Evolutionary conservation across 2,329 filamentous ascomycete genomes (phyloP), one percentile per base, ranked within the genome.

Genomic region (Arthrobotrys sphaeroides): DNA sequence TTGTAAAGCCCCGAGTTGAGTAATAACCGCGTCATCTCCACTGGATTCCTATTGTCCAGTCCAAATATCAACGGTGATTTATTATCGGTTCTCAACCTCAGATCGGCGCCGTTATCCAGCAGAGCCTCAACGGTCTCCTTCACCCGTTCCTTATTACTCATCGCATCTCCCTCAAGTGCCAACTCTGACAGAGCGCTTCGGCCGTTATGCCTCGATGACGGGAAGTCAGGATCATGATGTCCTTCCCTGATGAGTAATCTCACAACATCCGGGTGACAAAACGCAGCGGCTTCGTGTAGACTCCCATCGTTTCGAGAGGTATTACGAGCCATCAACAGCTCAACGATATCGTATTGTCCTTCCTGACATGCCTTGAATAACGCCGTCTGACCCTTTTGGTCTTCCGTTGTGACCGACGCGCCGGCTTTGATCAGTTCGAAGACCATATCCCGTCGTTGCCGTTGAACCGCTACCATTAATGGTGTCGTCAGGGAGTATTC

Each of bases 351-450:
- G 31, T 75, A 69, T 24, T 33, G 26, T 9, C 72, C 72, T 26
- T 75, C 64, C 38, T 67, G 64, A 28, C 64, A 68, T 2, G 72
- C 64, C 31, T 75, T 75, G 47, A 75, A 61, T 6, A 75, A 42
- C 9, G 64, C 64, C 1, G 72, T 75, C 24, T 75, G 64, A 28
- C 72, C 72, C 31, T 75, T 75, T 22, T 75, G 72, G n/a, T 75
- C 72, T 53, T 75, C 72, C 12, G 64, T 57, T 13, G 47, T 45
- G 18, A 75, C 64, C 1, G 72, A 75, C 26, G 64, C 64, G 12
- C 64, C 64, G 6, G 72, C 72, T 60, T 75, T 75, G 22, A 75
- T 59, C 10, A 75, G n/a, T 26, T 75, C 64, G 31, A 75, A 75
- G 7, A 75, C 65, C n/a, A 75, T 33, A 65, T 75, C 72, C 16